Base-by-base conservation (phyloP, 805 yeast genomes). In the Brettanomyces nanus region DNA sequence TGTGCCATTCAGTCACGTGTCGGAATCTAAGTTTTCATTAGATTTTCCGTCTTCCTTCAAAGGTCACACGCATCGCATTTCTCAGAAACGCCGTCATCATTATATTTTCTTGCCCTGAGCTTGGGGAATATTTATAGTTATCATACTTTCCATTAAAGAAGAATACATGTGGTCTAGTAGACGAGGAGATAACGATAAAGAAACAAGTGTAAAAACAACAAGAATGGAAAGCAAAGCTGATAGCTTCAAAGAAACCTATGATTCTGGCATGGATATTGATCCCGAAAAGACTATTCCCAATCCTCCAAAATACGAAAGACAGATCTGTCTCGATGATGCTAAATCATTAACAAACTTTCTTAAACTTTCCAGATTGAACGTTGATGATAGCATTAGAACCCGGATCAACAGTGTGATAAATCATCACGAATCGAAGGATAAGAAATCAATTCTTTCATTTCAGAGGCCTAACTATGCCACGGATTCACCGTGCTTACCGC, bases 381-480 rank as follows among this genome's bases (percentile, higher is more conserved):
- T 63, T 9, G 80, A 75, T 44, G 80, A 74, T 47, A 66, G 64
- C 4, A 47, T 74, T 0, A 61, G 53, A 27, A 66, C 68, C 28
- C 52, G 65, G 28, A 43, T 74, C 20, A 71, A 73, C 36, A 64
- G 66, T 7, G 42, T 62, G 6, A 42, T 58, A 11, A 61, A 50
- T 34, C 61, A 55, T 30, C 57, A 52, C 32, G 61, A 55, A 22
- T 25, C 44, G 18, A 23, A 31, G 14, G 26, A 35, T 6, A 41
- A 41, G 20, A 22, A 36, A 3, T 51, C 58, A 10, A 49, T 57
- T 14, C 39, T 54, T 10, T 22, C 31, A 5, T 50, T 46, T 32
- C 25, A 22, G 7, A 43, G 33, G 19, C 31, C 47, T 0, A 26
- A 32, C 13, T 14, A 25, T 14, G 25, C 41, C 5, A 23, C 36